phyloP scores from a whole-genome alignment of 1,284 basidiomycete species.

The Sporisorium iseilematis-ciliati region DNA sequence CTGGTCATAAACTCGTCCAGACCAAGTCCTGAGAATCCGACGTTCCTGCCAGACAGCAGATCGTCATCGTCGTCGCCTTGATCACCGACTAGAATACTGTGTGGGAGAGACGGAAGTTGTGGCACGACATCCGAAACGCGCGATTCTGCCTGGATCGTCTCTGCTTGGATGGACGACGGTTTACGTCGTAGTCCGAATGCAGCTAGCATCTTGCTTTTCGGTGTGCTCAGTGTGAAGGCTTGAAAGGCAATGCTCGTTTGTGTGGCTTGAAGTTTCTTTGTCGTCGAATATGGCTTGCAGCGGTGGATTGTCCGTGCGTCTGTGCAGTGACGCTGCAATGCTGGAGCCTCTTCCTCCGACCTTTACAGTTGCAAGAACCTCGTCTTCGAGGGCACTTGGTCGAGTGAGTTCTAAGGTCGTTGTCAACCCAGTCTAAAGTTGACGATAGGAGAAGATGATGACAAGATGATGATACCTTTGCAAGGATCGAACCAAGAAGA shows the following conservation, averaged over 20 bases:
- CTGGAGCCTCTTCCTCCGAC: no score
- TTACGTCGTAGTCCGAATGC: slow-evolving; percentile 22
- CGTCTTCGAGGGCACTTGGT: no score
- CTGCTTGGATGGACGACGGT: neutral
- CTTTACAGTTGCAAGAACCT: no score
- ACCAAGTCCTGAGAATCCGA: neutral
- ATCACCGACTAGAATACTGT: neutral
- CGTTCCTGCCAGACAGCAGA: neutral
- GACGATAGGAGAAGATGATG: no score
- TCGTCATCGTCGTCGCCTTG: neutral
- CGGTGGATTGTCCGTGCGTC: no score
- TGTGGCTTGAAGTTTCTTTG: neutral
- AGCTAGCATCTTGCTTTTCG: neutral
- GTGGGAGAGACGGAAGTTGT: slow-evolving; percentile 13
- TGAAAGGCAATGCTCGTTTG: neutral
- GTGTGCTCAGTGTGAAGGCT: neutral
- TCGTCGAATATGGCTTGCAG: no score
- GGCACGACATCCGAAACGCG: slow-evolving; percentile 20
- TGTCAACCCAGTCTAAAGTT: no score
- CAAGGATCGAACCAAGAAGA: no score
- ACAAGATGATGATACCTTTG: no score
- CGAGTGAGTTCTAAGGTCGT: no score
- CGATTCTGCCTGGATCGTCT: slow-evolving; percentile 9
- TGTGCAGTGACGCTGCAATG: no score
- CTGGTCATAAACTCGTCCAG: neutral